A percentile compares a stretch with the other conserved stretches of the same genome.
Conservation (phyloP, 2,329 filamentous ascomycete genomes). For the Xylaria polymorpha region DNA sequence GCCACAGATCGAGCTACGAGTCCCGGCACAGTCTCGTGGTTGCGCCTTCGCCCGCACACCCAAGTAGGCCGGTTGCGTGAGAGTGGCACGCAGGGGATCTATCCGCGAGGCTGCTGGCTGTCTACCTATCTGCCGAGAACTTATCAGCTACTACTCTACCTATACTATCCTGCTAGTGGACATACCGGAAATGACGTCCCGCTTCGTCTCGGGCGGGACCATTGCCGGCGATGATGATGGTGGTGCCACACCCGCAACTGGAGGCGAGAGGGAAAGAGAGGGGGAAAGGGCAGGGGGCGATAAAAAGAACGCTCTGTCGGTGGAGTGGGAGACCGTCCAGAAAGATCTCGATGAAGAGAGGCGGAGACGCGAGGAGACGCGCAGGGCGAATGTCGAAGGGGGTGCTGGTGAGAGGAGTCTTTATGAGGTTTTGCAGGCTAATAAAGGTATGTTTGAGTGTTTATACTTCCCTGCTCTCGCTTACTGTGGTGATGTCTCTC, state of each 20-base stretch:
- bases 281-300: no score
- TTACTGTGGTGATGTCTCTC: not conserved
- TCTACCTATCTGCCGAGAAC: not conserved
- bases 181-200: conserved; percentile 59
- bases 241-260: not conserved
- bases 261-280: not conserved
- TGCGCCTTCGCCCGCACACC: not conserved
- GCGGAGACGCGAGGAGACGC: conserved; percentile 63
- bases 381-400: conserved; percentile 54
- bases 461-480: conserved; percentile 17
- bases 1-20: not conserved
- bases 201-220: conserved; percentile 67
- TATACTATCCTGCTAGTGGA: no score
- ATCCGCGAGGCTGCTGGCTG: not conserved
- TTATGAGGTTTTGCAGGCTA: conserved; percentile 81
- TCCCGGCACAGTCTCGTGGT: not conserved
- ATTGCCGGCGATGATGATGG: conserved; percentile 55
- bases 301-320: conserved; percentile 43
- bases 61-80: no score
- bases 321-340: conserved; percentile 74
- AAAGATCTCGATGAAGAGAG: conserved; percentile 72
- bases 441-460: conserved; percentile 64
- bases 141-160: not conserved
- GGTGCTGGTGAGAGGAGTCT: conserved; percentile 67
- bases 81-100: no score